Evolutionary conservation across 2,329 filamentous ascomycete species (phyloP).

Genomic region (Fusarium scirpi): DNA sequence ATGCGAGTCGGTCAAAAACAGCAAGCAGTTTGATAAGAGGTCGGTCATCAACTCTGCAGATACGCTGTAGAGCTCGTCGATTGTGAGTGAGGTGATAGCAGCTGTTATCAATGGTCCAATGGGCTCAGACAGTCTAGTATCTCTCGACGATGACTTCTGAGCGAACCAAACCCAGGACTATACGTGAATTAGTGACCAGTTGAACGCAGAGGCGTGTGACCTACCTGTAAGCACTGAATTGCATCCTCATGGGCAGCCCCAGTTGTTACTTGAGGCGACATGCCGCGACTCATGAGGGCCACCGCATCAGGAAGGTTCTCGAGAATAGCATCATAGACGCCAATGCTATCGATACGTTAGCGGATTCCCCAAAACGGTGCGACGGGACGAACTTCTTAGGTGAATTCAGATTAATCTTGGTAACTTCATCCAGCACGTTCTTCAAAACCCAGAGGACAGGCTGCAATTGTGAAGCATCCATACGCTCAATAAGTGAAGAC

Average conservation of each 20-base stretch:
- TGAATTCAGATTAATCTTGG: slow-evolving; percentile 72
- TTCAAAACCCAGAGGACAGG: slow-evolving; percentile 72
- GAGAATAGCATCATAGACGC: slow-evolving; percentile 56
- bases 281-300: slow-evolving; percentile 55
- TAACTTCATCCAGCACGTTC: slow-evolving; percentile 53
- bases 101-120: slow-evolving; percentile 71
- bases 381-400: slow-evolving; percentile 62
- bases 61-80: slow-evolving; percentile 68
- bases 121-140: slow-evolving; percentile 67
- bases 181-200: slow-evolving; percentile 12
- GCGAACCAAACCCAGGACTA: slow-evolving; percentile 81
- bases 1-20: slow-evolving; percentile 70
- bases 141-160: slow-evolving; percentile 70
- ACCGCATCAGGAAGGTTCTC: slow-evolving; percentile 57
- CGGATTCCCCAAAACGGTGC: slow-evolving; percentile 24
- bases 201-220: background rate
- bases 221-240: slow-evolving; percentile 70
- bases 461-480: slow-evolving; percentile 62
- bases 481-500: slow-evolving; percentile 60
- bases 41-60: slow-evolving; percentile 75
- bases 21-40: slow-evolving; percentile 72
- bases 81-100: slow-evolving; percentile 70
- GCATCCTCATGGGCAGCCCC: slow-evolving; percentile 63
- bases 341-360: slow-evolving; percentile 47
- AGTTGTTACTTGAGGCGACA: slow-evolving; percentile 48